phyloP scores from a whole-genome alignment of 2,329 filamentous ascomycete species.

The Zymoseptoria passerinii region DNA sequence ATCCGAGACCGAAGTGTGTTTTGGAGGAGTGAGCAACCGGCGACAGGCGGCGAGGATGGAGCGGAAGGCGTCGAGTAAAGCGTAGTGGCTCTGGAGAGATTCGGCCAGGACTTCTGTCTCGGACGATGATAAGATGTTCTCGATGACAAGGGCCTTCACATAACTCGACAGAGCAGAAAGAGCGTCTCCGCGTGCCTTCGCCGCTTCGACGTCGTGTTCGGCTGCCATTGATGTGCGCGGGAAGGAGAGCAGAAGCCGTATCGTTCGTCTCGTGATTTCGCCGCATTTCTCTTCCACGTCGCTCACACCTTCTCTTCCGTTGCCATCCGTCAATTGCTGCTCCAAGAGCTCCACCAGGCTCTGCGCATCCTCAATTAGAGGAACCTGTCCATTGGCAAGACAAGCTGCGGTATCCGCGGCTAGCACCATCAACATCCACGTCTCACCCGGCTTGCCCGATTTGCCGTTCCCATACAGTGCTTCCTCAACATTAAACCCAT shows the following conservation, averaged over 20 bases:
- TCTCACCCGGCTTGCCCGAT: conserved; percentile 7
- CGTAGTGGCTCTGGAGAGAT: conserved; percentile 17
- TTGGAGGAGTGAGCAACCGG: neutral
- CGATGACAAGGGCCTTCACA: conserved; percentile 10
- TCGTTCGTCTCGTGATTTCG: neutral
- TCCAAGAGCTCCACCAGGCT: conserved; percentile 5
- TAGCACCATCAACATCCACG: conserved; percentile 19
- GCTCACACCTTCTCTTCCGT: neutral
- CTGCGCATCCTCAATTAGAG: conserved; percentile 10
- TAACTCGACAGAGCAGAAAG: conserved; percentile 10
- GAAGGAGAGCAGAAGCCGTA: neutral
- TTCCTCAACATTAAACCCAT: conserved; percentile 25
- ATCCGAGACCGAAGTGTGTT: neutral
- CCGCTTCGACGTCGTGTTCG: neutral
- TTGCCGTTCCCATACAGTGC: conserved; percentile 15
- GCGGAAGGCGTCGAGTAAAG: conserved; percentile 21
- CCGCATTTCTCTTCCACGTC: neutral
- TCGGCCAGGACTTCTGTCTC: conserved; percentile 9
- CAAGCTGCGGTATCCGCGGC: conserved; percentile 23
- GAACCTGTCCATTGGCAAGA: conserved; percentile 12
- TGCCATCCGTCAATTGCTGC: neutral
- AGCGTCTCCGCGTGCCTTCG: neutral
- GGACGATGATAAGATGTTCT: conserved; percentile 4
- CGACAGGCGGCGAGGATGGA: conserved; percentile 16
- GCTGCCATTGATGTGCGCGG: neutral